Base-by-base conservation (phyloP, 129 eudicot genomes). In the sunflower (Helianthus annuus) region DNA sequence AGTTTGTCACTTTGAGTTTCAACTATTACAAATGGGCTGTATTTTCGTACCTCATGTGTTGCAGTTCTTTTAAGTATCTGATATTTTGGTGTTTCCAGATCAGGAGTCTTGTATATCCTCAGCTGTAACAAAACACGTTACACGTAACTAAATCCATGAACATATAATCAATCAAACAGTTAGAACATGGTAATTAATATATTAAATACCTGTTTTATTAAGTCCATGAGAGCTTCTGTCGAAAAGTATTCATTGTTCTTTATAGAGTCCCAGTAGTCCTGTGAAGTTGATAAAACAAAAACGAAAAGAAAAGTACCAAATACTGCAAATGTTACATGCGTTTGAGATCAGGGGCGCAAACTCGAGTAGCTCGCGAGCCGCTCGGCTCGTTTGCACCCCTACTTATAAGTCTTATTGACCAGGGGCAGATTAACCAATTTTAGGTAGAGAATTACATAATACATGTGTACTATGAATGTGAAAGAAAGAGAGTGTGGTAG, bases 241-340 rank as follows among this genome's bases (percentile, higher is more conserved):
- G 99, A 95, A 64, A 95, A 95, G 68, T 88, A 95, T 60, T 85
- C 84, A n/a, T 93, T 93, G 71, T 78, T 82, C 83, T 85, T 52
- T 48, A 90, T 77, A 3, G 97, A 90, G 83, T 94, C 99, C 99
- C 99, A 94, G 52, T 81, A 95, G 71, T 95, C 99, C 99, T 95
- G 73, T 70, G 39, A 48, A 84, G 38, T 64, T 45, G 34, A 69
- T 19, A 42, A 76, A 65, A n/a, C n/a, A n/a, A n/a, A n/a, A n/a
- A 29, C n/a, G 2, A 29, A 40, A 42, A n/a, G 70, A 10, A 22
- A 32, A 69, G 44, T n/a, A 24, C 24, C 48, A 68, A 69, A 64
- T 42, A 45, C 32, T 34, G 63, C 44, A 48, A 17, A 73, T 48
- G 45, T 29, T 42, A 36, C 1, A 48, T n/a, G 49, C 10, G 10